phyloP scores from a whole-genome alignment of 768 basidiomycete genomes.

The Panellus pusillus region DNA sequence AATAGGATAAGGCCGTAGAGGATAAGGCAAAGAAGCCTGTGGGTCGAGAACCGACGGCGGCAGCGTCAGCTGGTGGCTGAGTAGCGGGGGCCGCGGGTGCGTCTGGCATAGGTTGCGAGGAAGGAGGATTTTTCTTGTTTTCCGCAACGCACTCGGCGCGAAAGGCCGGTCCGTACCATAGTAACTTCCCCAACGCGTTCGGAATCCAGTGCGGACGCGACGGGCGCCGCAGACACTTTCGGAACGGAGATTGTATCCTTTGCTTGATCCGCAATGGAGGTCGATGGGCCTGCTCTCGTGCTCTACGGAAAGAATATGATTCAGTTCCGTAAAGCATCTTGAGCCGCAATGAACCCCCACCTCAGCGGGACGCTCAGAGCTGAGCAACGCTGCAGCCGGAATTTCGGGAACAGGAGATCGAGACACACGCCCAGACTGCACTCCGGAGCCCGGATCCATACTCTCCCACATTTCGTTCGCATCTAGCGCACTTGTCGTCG shows the following conservation, averaged over 20 bases:
- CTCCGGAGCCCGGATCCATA: constrained; percentile 16
- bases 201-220: constrained; percentile 10
- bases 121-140: too few species aligned
- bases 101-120: too few species aligned
- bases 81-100: too few species aligned
- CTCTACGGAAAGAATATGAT: background rate
- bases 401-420: background rate
- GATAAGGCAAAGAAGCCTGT: too few species aligned
- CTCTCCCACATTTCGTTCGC: constrained; percentile 16
- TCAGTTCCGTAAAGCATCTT: too few species aligned
- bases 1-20: too few species aligned
- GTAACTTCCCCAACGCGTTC: constrained; percentile 11
- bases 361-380: too few species aligned
- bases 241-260: background rate
- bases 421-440: background rate
- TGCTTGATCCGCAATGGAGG: background rate
- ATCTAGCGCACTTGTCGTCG: background rate
- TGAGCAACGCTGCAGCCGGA: background rate
- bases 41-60: too few species aligned
- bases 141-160: too few species aligned
- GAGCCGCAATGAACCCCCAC: too few species aligned
- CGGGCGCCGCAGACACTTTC: background rate
- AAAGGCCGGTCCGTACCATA: constrained; percentile 1
- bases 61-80: too few species aligned
- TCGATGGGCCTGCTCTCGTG: too few species aligned